A percentile compares a stretch with the other conserved stretches of the same genome.
Conservation (phyloP, 306 rosid species). For the Elaeagnus macrophylla region DNA sequence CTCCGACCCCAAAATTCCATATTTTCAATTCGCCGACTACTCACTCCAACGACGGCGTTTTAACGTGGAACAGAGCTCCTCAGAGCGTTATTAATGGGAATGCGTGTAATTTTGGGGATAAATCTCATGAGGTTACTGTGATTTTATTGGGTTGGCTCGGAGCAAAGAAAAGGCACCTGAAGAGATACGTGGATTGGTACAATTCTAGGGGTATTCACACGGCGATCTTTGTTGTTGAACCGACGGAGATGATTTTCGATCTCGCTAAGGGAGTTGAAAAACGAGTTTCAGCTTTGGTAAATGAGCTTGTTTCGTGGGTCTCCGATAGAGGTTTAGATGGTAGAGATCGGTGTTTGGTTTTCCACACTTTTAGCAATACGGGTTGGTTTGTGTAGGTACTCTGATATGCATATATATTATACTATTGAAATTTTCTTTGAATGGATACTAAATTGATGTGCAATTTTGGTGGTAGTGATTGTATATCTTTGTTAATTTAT, state of each 20-base stretch:
- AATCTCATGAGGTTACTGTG: slow-evolving; percentile 35
- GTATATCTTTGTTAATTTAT: background rate
- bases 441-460: background rate
- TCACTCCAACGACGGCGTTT: slow-evolving; percentile 16
- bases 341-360: slow-evolving; percentile 54
- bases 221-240: slow-evolving; percentile 57
- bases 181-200: slow-evolving; percentile 80
- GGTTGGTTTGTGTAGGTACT: slow-evolving; percentile 88
- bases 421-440: background rate
- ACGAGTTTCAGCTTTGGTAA: slow-evolving; percentile 35
- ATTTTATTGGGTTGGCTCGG: slow-evolving; percentile 91
- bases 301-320: slow-evolving; percentile 49
- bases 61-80: slow-evolving; percentile 43
- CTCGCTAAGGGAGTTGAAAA: slow-evolving; percentile 46
- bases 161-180: slow-evolving; percentile 58
- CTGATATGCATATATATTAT: background rate
- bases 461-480: background rate
- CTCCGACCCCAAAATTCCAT: slow-evolving; percentile 13
- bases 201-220: slow-evolving; percentile 61
- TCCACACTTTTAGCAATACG: slow-evolving; percentile 85
- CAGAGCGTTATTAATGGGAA: slow-evolving; percentile 15
- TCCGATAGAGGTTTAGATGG: slow-evolving; percentile 42
- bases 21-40: slow-evolving; percentile 21
- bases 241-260: slow-evolving; percentile 44
- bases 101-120: slow-evolving; percentile 13